Percentiles rank a stretch among this genome's conserved stretches.
phyloP scores from a whole-genome alignment of 164 flowering plant genomes.

The Vitis labrusca region DNA sequence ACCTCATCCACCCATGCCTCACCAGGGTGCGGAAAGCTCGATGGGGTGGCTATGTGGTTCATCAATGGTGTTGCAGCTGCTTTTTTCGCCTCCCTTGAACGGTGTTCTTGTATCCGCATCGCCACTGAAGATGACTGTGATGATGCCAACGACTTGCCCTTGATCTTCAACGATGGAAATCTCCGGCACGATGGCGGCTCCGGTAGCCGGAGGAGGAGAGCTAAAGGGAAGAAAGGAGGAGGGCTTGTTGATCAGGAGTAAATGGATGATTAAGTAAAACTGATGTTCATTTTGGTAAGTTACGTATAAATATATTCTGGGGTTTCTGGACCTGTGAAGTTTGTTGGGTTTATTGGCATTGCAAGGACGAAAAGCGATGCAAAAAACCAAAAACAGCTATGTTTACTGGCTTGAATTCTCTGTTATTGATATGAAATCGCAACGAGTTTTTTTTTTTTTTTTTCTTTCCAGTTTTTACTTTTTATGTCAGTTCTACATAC shows the following conservation, averaged over 20 bases:
- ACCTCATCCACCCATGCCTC: conserved; percentile 27
- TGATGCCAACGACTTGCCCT: conserved; percentile 53
- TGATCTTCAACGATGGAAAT: conserved; percentile 55
- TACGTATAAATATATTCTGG: not conserved
- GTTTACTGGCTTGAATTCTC: not conserved
- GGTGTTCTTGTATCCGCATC: conserved; percentile 73
- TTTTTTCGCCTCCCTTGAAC: conserved; percentile 68
- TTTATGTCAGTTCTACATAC: too few species aligned
- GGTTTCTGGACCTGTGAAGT: not conserved
- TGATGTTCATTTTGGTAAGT: not conserved
- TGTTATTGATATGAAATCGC: not conserved
- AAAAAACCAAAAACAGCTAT: not conserved
- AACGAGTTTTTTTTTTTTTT: too few species aligned
- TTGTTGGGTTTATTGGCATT: conserved; percentile 3
- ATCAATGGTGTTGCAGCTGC: conserved; percentile 55
- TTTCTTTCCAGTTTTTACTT: too few species aligned
- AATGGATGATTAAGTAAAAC: not conserved
- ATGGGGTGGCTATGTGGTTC: conserved; percentile 76
- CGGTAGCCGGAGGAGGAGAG: conserved; percentile 24
- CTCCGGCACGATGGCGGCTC: conserved; percentile 15
- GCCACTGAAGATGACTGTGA: conserved; percentile 58
- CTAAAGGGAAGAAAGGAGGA: conserved; percentile 45
- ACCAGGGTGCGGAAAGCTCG: conserved; percentile 43
- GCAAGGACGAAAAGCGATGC: not conserved
- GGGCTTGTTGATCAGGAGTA: conserved; percentile 18